Base-by-base conservation (phyloP, 2,329 filamentous ascomycete species). In the Penicillium sp. region DNA sequence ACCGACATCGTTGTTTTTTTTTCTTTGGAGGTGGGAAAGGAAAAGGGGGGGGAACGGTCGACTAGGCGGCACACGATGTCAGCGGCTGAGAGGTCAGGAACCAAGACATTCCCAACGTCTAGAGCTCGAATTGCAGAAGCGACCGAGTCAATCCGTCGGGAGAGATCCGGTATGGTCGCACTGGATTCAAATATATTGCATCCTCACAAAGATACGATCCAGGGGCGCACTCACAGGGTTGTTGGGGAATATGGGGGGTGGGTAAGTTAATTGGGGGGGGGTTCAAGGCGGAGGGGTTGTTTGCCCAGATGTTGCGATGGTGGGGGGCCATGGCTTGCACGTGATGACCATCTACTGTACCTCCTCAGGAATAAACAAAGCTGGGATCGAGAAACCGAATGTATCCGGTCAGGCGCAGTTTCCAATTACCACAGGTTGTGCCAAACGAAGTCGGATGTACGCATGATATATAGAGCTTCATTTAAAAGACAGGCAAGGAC, bases 271-370 rank as follows among this genome's bases (percentile, higher is more conserved):
- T 32, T 7, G 29, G 29, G 29, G 29, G 53, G 52, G 49, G 50
- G 46, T 57, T 57, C 50, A 54, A 65, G 60, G 65, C 61, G 63
- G 65, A 66, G 64, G 63, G 63, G 65, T 63, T 65, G 56, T 56
- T 32, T 57, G 61, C 55, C 56, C 53, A 60, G 55, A 61, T 63
- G 60, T 65, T 65, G 58, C 59, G 59, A 55, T 61, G 55, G 62
- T 63, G 64, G 64, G 62, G 62, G 57, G 55, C 45, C 3, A 32
- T 5, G 29, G 41, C 41, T 44, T 51, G 56, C 57, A 60, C 57
- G 57, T 60, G 57, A 60, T 58, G 42, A 46, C 45, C 45, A 50
- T 28, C 48, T 51, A 43, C 18, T 18, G 18, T 18, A 18, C 42
- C 46, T 49, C 45, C 48, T 47, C 34, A 36, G 37, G 39, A 36